These are phyloP conservation scores for Karstenula rhodostoma DNA, from an alignment of 2,329 filamentous ascomycete genomes.

Conservation along the genomic window DNA sequence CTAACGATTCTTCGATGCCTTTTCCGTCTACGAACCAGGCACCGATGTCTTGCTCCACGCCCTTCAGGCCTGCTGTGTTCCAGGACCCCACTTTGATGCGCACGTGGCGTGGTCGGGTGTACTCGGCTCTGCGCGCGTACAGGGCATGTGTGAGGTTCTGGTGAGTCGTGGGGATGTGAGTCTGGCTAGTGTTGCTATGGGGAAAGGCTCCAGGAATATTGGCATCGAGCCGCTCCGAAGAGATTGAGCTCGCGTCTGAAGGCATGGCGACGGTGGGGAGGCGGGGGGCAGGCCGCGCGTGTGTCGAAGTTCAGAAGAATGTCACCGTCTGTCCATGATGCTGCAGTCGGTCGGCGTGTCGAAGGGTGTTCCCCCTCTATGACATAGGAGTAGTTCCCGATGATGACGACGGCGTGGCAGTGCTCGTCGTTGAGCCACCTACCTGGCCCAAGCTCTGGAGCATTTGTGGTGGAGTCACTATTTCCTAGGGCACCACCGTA, in stretches of 20 bases:
- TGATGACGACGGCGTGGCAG: constrained; percentile 17
- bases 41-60: constrained; percentile 85
- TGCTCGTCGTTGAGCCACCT: constrained; percentile 4
- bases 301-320: constrained; percentile 3
- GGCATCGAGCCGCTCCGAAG: constrained; percentile 50
- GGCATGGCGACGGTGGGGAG: constrained; percentile 31
- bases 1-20: constrained; percentile 71
- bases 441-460: constrained; percentile 12
- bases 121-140: constrained; percentile 78
- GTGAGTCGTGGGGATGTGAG: constrained; percentile 45
- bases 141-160: constrained; percentile 66
- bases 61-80: constrained; percentile 89
- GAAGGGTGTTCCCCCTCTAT: neutral
- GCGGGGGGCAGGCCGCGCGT: neutral
- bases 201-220: constrained; percentile 61
- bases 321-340: constrained; percentile 16
- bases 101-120: constrained; percentile 75
- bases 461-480: constrained; percentile 6
- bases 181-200: constrained; percentile 24
- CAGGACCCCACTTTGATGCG: constrained; percentile 91
- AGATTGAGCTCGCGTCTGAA: constrained; percentile 27
- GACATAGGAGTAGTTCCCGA: constrained; percentile 1
- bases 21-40: constrained; percentile 86
- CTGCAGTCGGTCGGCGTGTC: neutral
- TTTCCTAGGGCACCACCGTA: neutral